Evolutionary conservation across 495 filamentous ascomycete genomes (phyloP), one percentile per base, ranked within the genome.

Genomic region (Neurospora africana): DNA sequence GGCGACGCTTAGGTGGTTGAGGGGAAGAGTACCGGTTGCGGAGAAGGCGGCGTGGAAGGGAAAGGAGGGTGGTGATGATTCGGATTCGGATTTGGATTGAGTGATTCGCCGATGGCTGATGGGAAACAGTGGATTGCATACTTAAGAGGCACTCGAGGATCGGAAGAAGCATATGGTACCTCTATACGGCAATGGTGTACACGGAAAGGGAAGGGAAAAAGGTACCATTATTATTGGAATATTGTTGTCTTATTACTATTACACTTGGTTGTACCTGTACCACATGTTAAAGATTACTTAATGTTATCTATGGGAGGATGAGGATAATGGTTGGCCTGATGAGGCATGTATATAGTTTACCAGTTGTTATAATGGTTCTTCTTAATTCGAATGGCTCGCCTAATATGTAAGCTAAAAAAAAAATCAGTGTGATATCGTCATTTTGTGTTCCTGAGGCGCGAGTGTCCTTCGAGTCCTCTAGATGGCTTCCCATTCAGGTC

Each of bases 1-100:
- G 77, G 89, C 91, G 21, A 87, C 93, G n/a, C 83, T 97, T 75
- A 85, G 91, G 69, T 98, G 92, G 91, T 78, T 97, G 71, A 88
- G 91, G 72, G 91, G 91, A 68, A 87, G 90, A 72, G 90, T 98
- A 43, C 91, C 92, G 0, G 86, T 85, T 15, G 87, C 88, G 33
- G 92, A 92, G 73, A 84, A 84, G 82, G 82, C 73, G 2, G 82
- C 79, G 23, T 85, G 84, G 84, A 79, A 77, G 65, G 84, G 77
- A 1, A 79, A 82, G 35, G 78, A 78, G 2, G 82, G 79, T 1
- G 76, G 75, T 21, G 76, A 74, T 37, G 76, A 67, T 5, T 79
- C 80, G 1, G 82, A 84, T 38, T 71, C 78, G 61, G 79, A 82
- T 38, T 71, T 79, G 68, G 79, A 82, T 68, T 84, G 65, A 77